Evolutionary conservation across 2,329 filamentous ascomycete genomes (phyloP).

Genomic region (Penicillium brasilianum): DNA sequence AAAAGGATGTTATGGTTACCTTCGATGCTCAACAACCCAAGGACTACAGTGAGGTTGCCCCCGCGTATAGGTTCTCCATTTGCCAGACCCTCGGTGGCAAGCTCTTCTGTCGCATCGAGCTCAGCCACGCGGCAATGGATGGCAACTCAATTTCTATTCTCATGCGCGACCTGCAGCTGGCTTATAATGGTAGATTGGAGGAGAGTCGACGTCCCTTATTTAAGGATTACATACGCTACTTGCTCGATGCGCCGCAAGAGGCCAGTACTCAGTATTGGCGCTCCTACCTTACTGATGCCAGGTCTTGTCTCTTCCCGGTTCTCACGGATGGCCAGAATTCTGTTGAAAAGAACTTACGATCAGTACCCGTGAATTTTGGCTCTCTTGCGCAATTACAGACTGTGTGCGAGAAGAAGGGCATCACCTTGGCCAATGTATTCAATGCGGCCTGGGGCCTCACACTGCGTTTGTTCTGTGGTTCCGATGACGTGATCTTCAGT

Average conservation of each 20-base stretch:
- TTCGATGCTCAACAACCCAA: conserved; percentile 38
- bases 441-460: conserved; percentile 75
- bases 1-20: conserved; percentile 36
- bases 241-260: conserved; percentile 33
- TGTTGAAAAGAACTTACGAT: conserved; percentile 34
- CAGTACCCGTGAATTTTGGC: conserved; percentile 38
- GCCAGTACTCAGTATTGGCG: conserved; percentile 45
- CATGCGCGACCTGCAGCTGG: conserved; percentile 51
- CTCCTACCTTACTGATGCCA: conserved; percentile 40
- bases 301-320: conserved; percentile 44
- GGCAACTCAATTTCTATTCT: conserved; percentile 57
- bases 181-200: conserved; percentile 52
- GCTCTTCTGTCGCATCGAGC: conserved; percentile 54
- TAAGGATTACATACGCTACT: conserved; percentile 42
- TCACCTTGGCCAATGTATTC: conserved; percentile 60
- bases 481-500: conserved; percentile 67
- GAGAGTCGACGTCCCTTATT: conserved; percentile 42
- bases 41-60: conserved; percentile 34
- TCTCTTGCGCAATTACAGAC: conserved; percentile 39
- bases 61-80: conserved; percentile 54
- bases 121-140: conserved; percentile 60
- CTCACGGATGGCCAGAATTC: conserved; percentile 37
- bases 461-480: conserved; percentile 66
- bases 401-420: conserved; percentile 49
- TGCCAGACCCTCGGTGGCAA: conserved; percentile 46